Percentiles rank a stretch among this genome's conserved stretches.
Conservation (phyloP, 306 rosid genomes). For the Glycine tomentella region DNA sequence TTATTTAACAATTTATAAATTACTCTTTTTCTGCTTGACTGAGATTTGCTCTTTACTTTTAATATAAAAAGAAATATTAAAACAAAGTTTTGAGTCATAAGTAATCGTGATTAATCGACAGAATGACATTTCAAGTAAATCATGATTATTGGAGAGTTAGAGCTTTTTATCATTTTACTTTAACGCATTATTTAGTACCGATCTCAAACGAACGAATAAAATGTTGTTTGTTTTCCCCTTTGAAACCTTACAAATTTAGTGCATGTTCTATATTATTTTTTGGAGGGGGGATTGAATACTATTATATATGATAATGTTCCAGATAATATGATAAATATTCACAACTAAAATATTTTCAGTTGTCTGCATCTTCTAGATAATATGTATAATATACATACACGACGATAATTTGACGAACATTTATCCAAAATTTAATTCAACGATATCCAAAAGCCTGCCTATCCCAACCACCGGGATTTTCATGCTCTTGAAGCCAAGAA, state of each 20-base stretch:
- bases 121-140: neutral
- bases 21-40: neutral
- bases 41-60: neutral
- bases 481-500: constrained; percentile 7
- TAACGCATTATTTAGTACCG: no score
- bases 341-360: neutral
- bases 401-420: neutral
- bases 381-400: neutral
- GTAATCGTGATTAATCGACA: neutral
- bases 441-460: constrained; percentile 15
- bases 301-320: neutral
- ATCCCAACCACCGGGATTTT: no score
- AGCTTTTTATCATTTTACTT: no score
- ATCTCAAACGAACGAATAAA: no score
- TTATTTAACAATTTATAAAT: neutral
- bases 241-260: no score
- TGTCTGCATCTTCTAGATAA: neutral
- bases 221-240: no score
- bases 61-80: no score
- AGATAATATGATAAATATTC: neutral
- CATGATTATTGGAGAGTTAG: no score
- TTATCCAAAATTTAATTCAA: constrained; percentile 28
- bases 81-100: neutral
- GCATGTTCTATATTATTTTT: no score
- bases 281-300: no score